Conservation (phyloP, 305 asterid genomes). For the Fraxinus greggii region DNA sequence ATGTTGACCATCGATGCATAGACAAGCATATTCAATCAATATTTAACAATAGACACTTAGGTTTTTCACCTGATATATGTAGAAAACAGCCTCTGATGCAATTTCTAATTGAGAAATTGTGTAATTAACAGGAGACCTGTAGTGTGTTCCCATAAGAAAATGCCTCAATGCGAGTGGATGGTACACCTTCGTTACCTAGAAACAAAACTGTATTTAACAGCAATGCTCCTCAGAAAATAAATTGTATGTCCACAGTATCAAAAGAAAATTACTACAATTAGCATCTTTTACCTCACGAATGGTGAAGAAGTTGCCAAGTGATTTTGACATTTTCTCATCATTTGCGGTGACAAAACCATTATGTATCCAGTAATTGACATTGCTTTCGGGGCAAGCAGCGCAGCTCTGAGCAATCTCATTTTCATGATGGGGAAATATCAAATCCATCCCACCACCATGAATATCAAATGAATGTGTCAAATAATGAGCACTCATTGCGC, state of each 20-base stretch:
- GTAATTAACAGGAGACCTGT: slow-evolving; percentile 82
- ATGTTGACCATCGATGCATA: background rate
- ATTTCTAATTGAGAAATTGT: slow-evolving; percentile 65
- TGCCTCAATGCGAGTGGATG: slow-evolving; percentile 89
- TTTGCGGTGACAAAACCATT: slow-evolving; percentile 75
- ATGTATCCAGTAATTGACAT: slow-evolving; percentile 73
- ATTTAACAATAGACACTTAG: background rate
- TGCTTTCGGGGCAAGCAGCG: slow-evolving; percentile 82
- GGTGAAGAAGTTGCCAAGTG: slow-evolving; percentile 76
- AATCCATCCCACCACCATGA: slow-evolving; percentile 97
- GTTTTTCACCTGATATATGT: slow-evolving; percentile 63
- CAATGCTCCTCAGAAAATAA: background rate
- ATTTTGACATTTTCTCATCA: slow-evolving; percentile 88
- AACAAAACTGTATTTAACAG: slow-evolving; percentile 19
- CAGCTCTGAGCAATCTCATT: slow-evolving; percentile 91
- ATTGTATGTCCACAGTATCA: slow-evolving; percentile 3
- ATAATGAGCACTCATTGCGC: slow-evolving; percentile 91
- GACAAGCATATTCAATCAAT: background rate
- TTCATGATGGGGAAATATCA: slow-evolving; percentile 89
- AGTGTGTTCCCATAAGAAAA: slow-evolving; percentile 78
- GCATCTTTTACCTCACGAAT: slow-evolving; percentile 63
- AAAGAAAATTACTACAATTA: background rate
- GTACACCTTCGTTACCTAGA: slow-evolving; percentile 68
- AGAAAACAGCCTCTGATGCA: slow-evolving; percentile 75
- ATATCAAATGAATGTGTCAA: slow-evolving; percentile 73